Conservation (phyloP, 495 filamentous ascomycete species). For the Apiosordaria backusii region DNA sequence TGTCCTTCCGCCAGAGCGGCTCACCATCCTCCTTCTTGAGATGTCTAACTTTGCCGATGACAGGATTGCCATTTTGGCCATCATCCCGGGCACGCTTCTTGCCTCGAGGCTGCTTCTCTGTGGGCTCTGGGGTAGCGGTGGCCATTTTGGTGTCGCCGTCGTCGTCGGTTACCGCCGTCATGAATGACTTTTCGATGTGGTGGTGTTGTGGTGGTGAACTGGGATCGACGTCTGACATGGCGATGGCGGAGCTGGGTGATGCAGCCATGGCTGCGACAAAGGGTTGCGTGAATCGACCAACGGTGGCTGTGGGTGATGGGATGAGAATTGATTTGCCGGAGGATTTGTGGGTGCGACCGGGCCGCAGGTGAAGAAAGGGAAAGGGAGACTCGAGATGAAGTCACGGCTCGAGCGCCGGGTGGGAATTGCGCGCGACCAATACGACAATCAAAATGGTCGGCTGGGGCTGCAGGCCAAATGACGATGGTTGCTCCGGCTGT, state of each 20-base stretch:
- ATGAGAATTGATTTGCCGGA: background rate
- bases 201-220: slow-evolving; percentile 26
- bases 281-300: background rate
- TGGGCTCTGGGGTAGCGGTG: slow-evolving; percentile 32
- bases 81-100: slow-evolving; percentile 38
- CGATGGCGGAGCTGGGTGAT: slow-evolving; percentile 30
- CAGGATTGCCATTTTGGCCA: slow-evolving; percentile 37
- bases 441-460: slow-evolving; percentile 1
- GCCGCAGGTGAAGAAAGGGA: background rate
- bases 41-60: slow-evolving; percentile 85
- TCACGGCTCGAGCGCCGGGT: slow-evolving; percentile 1
- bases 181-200: slow-evolving; percentile 34
- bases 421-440: background rate
- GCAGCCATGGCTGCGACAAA: slow-evolving; percentile 29
- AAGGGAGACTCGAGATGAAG: background rate
- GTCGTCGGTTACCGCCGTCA: slow-evolving; percentile 33
- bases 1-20: slow-evolving; percentile 94
- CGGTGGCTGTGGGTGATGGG: background rate
- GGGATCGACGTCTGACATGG: slow-evolving; percentile 33
- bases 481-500: background rate
- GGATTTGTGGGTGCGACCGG: background rate
- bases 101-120: slow-evolving; percentile 30
- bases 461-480: background rate
- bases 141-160: slow-evolving; percentile 35
- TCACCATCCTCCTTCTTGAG: slow-evolving; percentile 97